Conservation (phyloP, 75 land plant genomes). For the Selaginella moellendorffii region DNA sequence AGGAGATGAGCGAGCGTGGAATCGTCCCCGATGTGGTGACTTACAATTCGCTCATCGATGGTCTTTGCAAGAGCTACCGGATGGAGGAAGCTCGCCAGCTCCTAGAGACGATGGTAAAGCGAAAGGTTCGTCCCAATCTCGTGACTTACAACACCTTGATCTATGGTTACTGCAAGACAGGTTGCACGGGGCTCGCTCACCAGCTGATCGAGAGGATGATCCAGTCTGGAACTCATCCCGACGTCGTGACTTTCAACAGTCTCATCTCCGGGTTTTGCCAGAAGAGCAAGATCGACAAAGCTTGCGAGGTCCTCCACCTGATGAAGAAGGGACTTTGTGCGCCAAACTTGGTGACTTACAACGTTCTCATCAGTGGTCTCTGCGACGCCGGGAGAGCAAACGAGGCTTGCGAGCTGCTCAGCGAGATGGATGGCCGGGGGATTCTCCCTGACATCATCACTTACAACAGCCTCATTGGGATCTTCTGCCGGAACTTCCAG, state of each 20-base stretch:
- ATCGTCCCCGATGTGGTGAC: neutral
- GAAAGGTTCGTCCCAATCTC: slow-evolving; percentile 4
- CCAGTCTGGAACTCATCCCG: neutral
- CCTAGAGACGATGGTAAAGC: slow-evolving; percentile 6
- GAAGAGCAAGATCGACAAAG: slow-evolving; percentile 12
- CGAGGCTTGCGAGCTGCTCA: neutral
- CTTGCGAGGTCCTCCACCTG: neutral
- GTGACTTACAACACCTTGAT: slow-evolving; percentile 15
- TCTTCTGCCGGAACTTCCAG: neutral
- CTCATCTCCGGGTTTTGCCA: slow-evolving; percentile 9
- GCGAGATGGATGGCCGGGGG: neutral
- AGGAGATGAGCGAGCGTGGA: neutral
- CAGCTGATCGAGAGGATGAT: slow-evolving; percentile 11
- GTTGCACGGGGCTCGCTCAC: slow-evolving; percentile 5
- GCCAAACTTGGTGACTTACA: neutral
- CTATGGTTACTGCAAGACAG: slow-evolving; percentile 15
- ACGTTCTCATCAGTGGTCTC: neutral
- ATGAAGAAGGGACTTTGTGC: neutral
- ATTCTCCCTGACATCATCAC: neutral
- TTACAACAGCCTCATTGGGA: neutral
- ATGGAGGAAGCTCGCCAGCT: neutral
- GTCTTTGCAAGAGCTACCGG: neutral
- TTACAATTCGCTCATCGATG: neutral
- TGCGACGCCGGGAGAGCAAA: neutral
- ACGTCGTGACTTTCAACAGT: slow-evolving; percentile 10